phyloP scores from a whole-genome alignment of 352 stramenopile genomes.

The Pythium biforme region DNA sequence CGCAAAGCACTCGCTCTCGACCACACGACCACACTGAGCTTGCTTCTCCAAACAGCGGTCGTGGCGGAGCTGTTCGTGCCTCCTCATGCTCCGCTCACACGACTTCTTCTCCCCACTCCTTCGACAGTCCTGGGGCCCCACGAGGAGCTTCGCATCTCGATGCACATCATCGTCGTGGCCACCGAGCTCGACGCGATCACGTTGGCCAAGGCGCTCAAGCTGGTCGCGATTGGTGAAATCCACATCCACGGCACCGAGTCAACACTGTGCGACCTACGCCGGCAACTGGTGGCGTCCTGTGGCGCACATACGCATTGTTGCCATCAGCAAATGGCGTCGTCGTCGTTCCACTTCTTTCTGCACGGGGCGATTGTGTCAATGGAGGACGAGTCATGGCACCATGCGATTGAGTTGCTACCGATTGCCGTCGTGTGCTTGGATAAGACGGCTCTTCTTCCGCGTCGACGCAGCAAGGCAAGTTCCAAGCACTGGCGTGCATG shows the following conservation, averaged over 20 bases:
- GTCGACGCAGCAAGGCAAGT: neutral
- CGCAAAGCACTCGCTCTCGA: neutral
- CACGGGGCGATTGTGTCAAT: neutral
- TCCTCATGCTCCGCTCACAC: neutral
- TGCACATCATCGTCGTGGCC: constrained; percentile 3
- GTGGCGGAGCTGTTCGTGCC: neutral
- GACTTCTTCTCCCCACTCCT: too few relatives aligned
- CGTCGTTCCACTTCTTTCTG: constrained; percentile 17
- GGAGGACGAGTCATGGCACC: constrained; percentile 12
- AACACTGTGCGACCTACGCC: constrained; percentile 7
- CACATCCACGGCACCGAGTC: neutral
- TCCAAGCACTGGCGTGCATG: neutral
- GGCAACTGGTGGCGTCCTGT: neutral
- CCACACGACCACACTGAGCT: neutral
- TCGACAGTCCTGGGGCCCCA: neutral
- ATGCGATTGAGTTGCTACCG: constrained; percentile 15
- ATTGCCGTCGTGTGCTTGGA: constrained; percentile 13
- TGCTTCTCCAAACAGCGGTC: constrained; percentile 6
- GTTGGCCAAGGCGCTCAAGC: neutral
- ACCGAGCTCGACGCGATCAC: neutral
- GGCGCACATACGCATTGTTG: too few relatives aligned
- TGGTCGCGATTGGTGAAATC: constrained; percentile 7
- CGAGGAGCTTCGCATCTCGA: constrained; percentile 1
- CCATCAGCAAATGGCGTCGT: neutral
- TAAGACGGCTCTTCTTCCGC: neutral